Evolutionary conservation across 257 asterid species (phyloP), one percentile per base, ranked within the genome.

Genomic region (Oldenlandia corymbosa): DNA sequence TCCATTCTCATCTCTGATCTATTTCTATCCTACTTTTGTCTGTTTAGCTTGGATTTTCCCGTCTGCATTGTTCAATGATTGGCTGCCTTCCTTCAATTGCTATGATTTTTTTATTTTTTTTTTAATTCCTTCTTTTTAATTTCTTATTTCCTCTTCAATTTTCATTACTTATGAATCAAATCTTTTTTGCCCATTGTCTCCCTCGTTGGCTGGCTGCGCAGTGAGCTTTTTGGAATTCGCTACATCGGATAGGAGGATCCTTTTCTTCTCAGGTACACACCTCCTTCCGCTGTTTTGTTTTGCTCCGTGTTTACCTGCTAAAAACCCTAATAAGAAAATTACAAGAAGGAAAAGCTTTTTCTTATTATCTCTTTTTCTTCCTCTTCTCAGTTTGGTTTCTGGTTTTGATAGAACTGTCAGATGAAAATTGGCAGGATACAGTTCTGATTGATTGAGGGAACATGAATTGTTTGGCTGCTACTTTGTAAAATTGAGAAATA

Each of bases 1-100:
- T 34, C 39, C 47, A 42, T 42, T 23, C 17, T 65, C 68, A 58
- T 53, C 70, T 51, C 67, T 71, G 65, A 53, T 42, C 69, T 75
- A 32, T 30, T 56, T 56, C 42, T 56, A 56, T 31, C 61, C 12
- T 56, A 42, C 13, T 49, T n/a, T n/a, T 31, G 10, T 46, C 55
- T 55, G 23, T 1, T 54, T 54, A 27, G 27, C 23, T n/a, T 39
- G 54, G 6, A 24, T 54, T 65, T 10, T 14, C 26, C 39, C 39
- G n/a, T 43, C 16, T 62, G 30, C 56, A 46, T 62, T 62, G 45
- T 36, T 46, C 49, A 28, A 17, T 57, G 5, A 31, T 67, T 32
- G 24, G 53, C 1, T 10, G 48, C 11, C 48, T 39, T 39, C 43
- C 10, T 10, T 13, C 43, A 1, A n/a, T n/a, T n/a, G n/a, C n/a